Percentiles rank a stretch among this genome's conserved stretches.
Conservation (phyloP, 352 stramenopile genomes). For the Phytopythium delawarense region DNA sequence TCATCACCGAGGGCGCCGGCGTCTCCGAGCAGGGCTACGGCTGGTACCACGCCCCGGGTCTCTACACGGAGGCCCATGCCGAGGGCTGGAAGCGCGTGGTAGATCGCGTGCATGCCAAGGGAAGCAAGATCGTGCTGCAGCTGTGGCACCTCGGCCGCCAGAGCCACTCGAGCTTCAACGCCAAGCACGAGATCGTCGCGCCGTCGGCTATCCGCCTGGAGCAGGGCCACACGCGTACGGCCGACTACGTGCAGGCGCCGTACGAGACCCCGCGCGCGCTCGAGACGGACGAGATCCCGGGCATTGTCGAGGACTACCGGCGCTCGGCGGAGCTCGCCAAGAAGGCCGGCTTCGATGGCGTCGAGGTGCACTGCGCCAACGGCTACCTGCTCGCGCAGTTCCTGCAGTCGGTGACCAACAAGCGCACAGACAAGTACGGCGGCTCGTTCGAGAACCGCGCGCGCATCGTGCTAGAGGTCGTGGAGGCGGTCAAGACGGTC, state of each 20-base stretch:
- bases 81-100: constrained; percentile 49
- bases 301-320: constrained; percentile 62
- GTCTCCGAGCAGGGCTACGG: constrained; percentile 37
- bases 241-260: constrained; percentile 21
- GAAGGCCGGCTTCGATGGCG: constrained; percentile 62
- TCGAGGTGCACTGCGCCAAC: constrained; percentile 77
- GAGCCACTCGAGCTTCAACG: constrained; percentile 26
- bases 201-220: constrained; percentile 31
- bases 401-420: constrained; percentile 62
- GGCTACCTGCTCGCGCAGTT: constrained; percentile 92
- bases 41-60: constrained; percentile 26
- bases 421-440: constrained; percentile 75
- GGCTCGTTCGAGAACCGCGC: constrained; percentile 80
- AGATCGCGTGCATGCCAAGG: constrained; percentile 73
- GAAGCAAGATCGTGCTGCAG: constrained; percentile 75
- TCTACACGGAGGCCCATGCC: constrained; percentile 37
- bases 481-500: constrained; percentile 46
- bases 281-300: constrained; percentile 65
- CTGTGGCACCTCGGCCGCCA: constrained; percentile 79
- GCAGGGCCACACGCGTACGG: constrained; percentile 22
- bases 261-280: constrained; percentile 55
- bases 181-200: constrained; percentile 41
- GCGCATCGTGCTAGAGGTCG: constrained; percentile 62
- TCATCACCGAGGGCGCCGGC: constrained; percentile 57
- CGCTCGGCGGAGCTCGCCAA: constrained; percentile 42